phyloP scores from a whole-genome alignment of 345 rosid species.

The Melaleuca alternifolia region DNA sequence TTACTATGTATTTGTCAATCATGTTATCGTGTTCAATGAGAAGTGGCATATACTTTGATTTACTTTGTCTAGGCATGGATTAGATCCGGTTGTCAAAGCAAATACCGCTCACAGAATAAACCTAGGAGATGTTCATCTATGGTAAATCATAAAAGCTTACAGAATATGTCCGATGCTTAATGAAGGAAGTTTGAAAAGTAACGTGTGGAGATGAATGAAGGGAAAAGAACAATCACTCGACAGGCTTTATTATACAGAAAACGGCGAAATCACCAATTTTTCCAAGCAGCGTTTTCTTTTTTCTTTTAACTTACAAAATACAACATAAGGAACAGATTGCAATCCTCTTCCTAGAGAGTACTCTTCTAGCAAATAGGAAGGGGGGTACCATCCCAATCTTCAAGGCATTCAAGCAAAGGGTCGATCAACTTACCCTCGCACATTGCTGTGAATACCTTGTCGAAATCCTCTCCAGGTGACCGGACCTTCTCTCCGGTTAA shows the following conservation, averaged over 20 bases:
- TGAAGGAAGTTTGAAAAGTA: background rate
- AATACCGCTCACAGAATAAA: background rate
- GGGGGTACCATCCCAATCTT: constrained; percentile 16
- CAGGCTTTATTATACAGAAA: background rate
- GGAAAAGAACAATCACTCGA: background rate
- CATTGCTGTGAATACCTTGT: constrained; percentile 22
- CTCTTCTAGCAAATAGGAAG: background rate
- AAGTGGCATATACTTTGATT: background rate
- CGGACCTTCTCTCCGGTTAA: constrained; percentile 23
- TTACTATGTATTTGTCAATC: background rate
- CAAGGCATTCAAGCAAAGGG: constrained; percentile 25
- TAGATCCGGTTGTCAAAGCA: background rate
- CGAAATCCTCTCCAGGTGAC: constrained; percentile 33
- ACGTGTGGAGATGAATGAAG: background rate
- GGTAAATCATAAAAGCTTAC: background rate
- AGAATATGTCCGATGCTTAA: background rate
- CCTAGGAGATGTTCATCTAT: background rate
- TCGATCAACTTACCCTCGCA: constrained; percentile 22
- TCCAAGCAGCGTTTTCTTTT: background rate
- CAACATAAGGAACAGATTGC: background rate
- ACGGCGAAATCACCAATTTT: background rate
- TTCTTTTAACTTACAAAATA: background rate
- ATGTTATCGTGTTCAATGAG: background rate
- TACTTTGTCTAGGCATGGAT: background rate
- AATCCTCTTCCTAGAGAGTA: background rate